A percentile compares a stretch with the other conserved stretches of the same genome.
Conservation (phyloP, 257 asterid genomes). For the Schizonepeta tenuifolia region DNA sequence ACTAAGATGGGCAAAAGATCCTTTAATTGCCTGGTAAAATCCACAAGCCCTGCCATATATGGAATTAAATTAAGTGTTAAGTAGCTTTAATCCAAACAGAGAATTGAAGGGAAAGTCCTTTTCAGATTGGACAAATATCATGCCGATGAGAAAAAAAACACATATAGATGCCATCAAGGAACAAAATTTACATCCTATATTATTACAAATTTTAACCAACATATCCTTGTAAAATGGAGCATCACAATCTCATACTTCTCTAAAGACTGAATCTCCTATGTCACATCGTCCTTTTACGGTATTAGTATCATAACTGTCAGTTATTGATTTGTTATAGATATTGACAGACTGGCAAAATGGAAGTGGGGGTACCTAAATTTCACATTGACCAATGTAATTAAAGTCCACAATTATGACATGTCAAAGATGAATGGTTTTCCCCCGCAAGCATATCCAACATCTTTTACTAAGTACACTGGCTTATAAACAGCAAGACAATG, state of each 20-base stretch:
- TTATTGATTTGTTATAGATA: too few relatives aligned
- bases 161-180: not conserved
- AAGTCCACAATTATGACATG: not conserved
- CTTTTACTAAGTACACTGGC: too few relatives aligned
- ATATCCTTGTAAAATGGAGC: too few relatives aligned
- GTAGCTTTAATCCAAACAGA: constrained; percentile 14
- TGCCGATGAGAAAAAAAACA: constrained; percentile 1
- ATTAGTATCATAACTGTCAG: too few relatives aligned
- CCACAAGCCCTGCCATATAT: constrained; percentile 59
- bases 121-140: constrained; percentile 18
- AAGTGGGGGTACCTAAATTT: too few relatives aligned
- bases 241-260: too few relatives aligned
- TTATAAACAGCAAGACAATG: not conserved
- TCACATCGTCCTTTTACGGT: too few relatives aligned
- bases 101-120: constrained; percentile 10
- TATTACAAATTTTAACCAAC: not conserved
- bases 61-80: constrained; percentile 25
- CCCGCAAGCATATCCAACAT: too few relatives aligned
- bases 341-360: too few relatives aligned
- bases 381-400: too few relatives aligned
- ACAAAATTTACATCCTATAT: constrained; percentile 12
- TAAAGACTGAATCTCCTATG: too few relatives aligned
- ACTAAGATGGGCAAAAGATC: constrained; percentile 77
- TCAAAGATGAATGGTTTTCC: not conserved
- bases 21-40: constrained; percentile 55